Conservation (phyloP, 768 basidiomycete genomes). For the Pleurotus citrinopileatus region DNA sequence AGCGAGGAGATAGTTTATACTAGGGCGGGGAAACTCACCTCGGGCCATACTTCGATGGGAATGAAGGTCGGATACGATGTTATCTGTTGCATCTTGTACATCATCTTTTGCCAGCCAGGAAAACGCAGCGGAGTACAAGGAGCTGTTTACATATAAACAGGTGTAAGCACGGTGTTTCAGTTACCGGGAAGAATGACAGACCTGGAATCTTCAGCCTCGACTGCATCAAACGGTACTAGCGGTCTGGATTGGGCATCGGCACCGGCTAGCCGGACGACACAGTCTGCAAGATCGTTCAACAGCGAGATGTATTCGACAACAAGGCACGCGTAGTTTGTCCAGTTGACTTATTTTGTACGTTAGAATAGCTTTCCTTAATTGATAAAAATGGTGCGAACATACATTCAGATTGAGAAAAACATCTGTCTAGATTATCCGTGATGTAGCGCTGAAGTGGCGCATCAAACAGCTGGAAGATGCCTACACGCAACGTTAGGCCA, state of each 20-base stretch:
- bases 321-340: conserved; percentile 48
- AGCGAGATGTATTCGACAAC: conserved; percentile 37
- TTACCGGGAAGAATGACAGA: conserved; percentile 19
- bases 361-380: not conserved
- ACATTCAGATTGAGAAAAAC: conserved; percentile 43
- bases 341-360: conserved; percentile 44
- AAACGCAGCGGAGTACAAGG: conserved; percentile 35
- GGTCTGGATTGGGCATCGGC: conserved; percentile 17
- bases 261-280: conserved; percentile 27
- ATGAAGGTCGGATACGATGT: conserved; percentile 38
- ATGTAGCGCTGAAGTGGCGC: conserved; percentile 35
- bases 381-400: conserved; percentile 20
- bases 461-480: conserved; percentile 40
- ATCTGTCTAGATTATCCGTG: conserved; percentile 46
- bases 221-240: conserved; percentile 19
- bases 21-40: conserved; percentile 26
- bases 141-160: conserved; percentile 22
- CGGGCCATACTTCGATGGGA: conserved; percentile 42
- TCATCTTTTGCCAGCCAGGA: conserved; percentile 36
- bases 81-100: conserved; percentile 25
- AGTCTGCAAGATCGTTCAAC: conserved; percentile 34
- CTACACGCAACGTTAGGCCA: conserved; percentile 17
- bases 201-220: conserved; percentile 30
- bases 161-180: not conserved
- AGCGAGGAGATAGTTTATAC: not conserved